Evolutionary conservation across 2,329 filamentous ascomycete species (phyloP).

Genomic region (Aspergillus thermomutatus): DNA sequence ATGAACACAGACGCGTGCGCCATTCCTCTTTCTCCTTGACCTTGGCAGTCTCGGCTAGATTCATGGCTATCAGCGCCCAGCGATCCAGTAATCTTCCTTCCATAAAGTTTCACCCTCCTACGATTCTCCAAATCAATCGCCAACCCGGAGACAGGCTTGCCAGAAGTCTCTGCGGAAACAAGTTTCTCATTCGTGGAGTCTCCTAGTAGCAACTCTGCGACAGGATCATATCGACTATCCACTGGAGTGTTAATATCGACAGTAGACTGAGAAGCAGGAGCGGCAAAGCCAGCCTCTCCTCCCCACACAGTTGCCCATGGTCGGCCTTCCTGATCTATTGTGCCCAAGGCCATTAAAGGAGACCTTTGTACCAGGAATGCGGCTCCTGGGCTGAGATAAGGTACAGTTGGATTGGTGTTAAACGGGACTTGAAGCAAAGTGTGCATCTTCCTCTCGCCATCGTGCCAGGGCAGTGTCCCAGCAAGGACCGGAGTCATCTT

Average conservation of each 20-base stretch:
- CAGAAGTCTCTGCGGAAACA: conserved; percentile 33
- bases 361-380: conserved; percentile 59
- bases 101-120: conserved; percentile 71
- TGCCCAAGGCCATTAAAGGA: conserved; percentile 70
- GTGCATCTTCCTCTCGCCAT: conserved; percentile 66
- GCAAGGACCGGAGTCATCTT: conserved; percentile 23
- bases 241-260: conserved; percentile 63
- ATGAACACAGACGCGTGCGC: conserved; percentile 65
- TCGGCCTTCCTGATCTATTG: conserved; percentile 60
- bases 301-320: conserved; percentile 80
- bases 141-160: conserved; percentile 58
- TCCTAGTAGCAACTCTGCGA: conserved; percentile 61
- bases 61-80: conserved; percentile 26
- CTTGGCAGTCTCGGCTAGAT: conserved; percentile 17
- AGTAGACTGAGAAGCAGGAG: conserved; percentile 59
- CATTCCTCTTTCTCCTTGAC: conserved; percentile 9
- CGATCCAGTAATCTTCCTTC: conserved; percentile 64
- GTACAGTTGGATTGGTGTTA: conserved; percentile 63
- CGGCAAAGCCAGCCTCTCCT: conserved; percentile 66
- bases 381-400: conserved; percentile 60
- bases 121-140: conserved; percentile 63
- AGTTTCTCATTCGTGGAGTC: conserved; percentile 36
- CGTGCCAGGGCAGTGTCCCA: conserved; percentile 50
- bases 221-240: conserved; percentile 64
- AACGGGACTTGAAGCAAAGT: conserved; percentile 57